Percentiles rank a stretch among this genome's conserved stretches.
Conservation (phyloP, 225 moss, liverwort and hornwort genomes). For the Polytrichum commune region DNA sequence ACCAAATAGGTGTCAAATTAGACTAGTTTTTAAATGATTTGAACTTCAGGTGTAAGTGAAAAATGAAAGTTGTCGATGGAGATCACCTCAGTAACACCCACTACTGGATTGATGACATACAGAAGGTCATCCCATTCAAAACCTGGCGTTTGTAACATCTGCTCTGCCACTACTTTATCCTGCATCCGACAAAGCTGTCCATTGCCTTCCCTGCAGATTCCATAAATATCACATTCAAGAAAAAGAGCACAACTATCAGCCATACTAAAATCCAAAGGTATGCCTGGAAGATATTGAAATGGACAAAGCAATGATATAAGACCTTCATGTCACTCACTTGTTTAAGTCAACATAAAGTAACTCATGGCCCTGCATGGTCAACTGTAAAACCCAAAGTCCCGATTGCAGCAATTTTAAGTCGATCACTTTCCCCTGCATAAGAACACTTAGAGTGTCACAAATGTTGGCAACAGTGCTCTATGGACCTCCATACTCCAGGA, state of each 20-base stretch:
- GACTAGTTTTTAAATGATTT: too few species aligned
- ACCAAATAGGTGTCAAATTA: too few species aligned
- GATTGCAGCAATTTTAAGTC: constrained; percentile 67
- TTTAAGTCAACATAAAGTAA: constrained; percentile 63
- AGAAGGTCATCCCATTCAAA: constrained; percentile 81
- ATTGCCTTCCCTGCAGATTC: constrained; percentile 37
- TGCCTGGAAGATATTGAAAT: not conserved
- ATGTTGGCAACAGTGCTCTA: too few species aligned
- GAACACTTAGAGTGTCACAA: not conserved
- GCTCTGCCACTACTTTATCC: constrained; percentile 64
- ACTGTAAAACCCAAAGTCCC: constrained; percentile 69
- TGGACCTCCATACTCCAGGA: too few species aligned
- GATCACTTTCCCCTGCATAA: constrained; percentile 57
- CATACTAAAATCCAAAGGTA: not conserved
- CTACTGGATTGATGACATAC: constrained; percentile 73
- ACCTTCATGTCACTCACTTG: constrained; percentile 19
- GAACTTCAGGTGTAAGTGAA: too few species aligned
- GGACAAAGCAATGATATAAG: not conserved
- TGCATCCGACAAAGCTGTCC: constrained; percentile 64
- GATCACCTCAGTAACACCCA: constrained; percentile 53
- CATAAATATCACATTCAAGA: constrained; percentile 5
- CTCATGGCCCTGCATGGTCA: constrained; percentile 42
- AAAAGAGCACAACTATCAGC: not conserved
- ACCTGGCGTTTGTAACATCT: constrained; percentile 74
- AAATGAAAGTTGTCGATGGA: not conserved